phyloP scores from a whole-genome alignment of 2,329 filamentous ascomycete genomes.

The Trichophyton simii region DNA sequence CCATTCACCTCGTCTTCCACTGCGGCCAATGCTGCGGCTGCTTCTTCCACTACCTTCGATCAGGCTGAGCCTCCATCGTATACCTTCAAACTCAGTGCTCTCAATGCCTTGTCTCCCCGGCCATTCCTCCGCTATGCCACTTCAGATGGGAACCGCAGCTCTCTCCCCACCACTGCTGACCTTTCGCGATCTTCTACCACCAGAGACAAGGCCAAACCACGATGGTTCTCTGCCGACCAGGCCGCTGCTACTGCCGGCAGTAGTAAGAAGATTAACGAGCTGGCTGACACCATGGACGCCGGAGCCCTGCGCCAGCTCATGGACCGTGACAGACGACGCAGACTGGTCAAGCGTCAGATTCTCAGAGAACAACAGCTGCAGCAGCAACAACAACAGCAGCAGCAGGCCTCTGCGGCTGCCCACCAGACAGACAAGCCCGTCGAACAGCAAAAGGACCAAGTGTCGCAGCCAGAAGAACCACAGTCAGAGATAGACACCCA shows the following conservation, averaged over 20 bases:
- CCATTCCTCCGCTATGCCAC: slow-evolving; percentile 61
- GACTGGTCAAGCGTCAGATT: slow-evolving; percentile 29
- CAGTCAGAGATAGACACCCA: too few species aligned
- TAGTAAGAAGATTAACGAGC: slow-evolving; percentile 51
- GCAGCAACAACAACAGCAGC: background rate
- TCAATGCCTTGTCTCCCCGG: slow-evolving; percentile 72
- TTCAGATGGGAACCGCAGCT: slow-evolving; percentile 49
- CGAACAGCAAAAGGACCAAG: background rate
- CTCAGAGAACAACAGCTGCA: background rate
- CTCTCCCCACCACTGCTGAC: slow-evolving; percentile 30
- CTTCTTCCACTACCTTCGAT: slow-evolving; percentile 23
- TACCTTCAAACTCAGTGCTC: slow-evolving; percentile 65
- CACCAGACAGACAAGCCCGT: background rate
- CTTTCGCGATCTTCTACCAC: slow-evolving; percentile 37
- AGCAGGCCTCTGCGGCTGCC: background rate
- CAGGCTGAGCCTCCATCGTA: slow-evolving; percentile 43
- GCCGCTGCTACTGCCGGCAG: slow-evolving; percentile 49
- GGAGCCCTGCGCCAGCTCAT: slow-evolving; percentile 75
- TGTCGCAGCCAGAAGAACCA: background rate
- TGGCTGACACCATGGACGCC: slow-evolving; percentile 78
- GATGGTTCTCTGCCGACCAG: slow-evolving; percentile 20
- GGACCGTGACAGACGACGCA: slow-evolving; percentile 66
- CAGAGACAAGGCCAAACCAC: slow-evolving; percentile 41
- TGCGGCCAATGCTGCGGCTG: background rate
- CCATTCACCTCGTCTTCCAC: slow-evolving; percentile 52